A percentile compares a stretch with the other conserved stretches of the same genome.
These are phyloP conservation scores for Colletotrichum destructivum DNA, from an alignment of 2,329 filamentous ascomycete species.

Conservation along the genomic window DNA sequence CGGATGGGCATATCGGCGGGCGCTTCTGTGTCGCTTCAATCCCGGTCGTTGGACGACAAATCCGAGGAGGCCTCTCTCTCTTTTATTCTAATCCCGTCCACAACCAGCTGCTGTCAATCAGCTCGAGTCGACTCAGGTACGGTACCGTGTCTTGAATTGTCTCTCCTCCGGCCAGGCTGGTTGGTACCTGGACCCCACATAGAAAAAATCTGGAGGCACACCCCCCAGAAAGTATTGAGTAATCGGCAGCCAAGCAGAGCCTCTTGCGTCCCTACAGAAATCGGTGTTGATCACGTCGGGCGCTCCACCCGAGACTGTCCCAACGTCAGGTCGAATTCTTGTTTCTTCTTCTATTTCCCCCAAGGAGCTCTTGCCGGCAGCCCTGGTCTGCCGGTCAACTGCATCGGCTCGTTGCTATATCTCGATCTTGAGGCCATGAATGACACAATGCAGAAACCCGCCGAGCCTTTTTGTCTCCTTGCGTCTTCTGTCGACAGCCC, in stretches of 20 bases:
- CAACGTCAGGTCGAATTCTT: slow-evolving; percentile 29
- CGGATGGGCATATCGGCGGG: slow-evolving; percentile 20
- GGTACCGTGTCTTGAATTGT: neutral
- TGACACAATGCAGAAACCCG: neutral
- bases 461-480: neutral
- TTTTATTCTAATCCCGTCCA: neutral
- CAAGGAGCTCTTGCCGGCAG: neutral
- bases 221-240: neutral
- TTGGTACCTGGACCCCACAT: neutral
- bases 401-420: neutral
- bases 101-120: neutral
- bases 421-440: neutral
- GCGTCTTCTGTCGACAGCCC: neutral
- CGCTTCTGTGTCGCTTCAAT: slow-evolving; percentile 11
- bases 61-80: slow-evolving; percentile 1
- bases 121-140: neutral
- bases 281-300: slow-evolving; percentile 10
- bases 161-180: neutral
- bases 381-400: neutral
- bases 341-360: no score
- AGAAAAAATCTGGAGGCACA: neutral
- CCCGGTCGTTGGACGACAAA: neutral
- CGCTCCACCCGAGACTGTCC: slow-evolving; percentile 37
- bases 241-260: slow-evolving; percentile 32
- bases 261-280: slow-evolving; percentile 14